These are phyloP conservation scores for Hyaloperonospora brassicae DNA, from an alignment of 352 stramenopile species.

Conservation along the genomic window DNA sequence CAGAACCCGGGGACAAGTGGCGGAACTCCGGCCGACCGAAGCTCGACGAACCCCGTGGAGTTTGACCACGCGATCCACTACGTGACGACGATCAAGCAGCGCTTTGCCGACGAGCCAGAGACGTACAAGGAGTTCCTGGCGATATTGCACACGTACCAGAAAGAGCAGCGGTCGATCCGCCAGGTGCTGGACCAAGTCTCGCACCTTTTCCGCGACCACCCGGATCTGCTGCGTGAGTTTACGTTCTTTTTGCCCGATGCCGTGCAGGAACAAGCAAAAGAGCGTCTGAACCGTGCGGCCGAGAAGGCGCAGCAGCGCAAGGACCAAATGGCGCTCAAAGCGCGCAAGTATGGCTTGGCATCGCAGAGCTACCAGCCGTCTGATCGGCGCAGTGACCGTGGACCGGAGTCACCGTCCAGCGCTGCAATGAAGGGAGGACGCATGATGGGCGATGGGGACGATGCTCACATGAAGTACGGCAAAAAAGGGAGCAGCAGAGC, in stretches of 20 bases:
- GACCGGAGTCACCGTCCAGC: conserved; percentile 48
- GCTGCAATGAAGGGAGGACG: conserved; percentile 43
- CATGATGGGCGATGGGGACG: conserved; percentile 37
- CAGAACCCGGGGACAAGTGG: conserved; percentile 17
- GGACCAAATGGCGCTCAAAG: conserved; percentile 48
- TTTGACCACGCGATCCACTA: conserved; percentile 99
- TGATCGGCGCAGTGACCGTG: conserved; percentile 37
- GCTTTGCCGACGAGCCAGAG: conserved; percentile 94
- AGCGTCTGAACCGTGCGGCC: conserved; percentile 91
- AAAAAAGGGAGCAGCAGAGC: conserved; percentile 37
- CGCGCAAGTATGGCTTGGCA: conserved; percentile 33
- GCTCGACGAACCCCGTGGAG: conserved; percentile 88
- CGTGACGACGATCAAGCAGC: conserved; percentile 98
- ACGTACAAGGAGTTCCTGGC: conserved; percentile 99
- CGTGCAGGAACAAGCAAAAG: conserved; percentile 95
- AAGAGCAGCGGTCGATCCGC: conserved; percentile 97
- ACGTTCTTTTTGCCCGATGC: conserved; percentile 99
- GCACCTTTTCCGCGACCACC: conserved; percentile 97
- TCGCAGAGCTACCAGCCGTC: conserved; percentile 29
- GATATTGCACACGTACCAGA: conserved; percentile 99
- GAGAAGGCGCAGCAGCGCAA: conserved; percentile 91
- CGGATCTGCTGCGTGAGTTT: conserved; percentile 98
- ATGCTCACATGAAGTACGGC: conserved; percentile 30
- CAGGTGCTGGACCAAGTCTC: conserved; percentile 97
- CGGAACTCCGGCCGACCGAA: conserved; percentile 27